phyloP scores from a whole-genome alignment of 768 basidiomycete species.

The Astraeus odoratus region DNA sequence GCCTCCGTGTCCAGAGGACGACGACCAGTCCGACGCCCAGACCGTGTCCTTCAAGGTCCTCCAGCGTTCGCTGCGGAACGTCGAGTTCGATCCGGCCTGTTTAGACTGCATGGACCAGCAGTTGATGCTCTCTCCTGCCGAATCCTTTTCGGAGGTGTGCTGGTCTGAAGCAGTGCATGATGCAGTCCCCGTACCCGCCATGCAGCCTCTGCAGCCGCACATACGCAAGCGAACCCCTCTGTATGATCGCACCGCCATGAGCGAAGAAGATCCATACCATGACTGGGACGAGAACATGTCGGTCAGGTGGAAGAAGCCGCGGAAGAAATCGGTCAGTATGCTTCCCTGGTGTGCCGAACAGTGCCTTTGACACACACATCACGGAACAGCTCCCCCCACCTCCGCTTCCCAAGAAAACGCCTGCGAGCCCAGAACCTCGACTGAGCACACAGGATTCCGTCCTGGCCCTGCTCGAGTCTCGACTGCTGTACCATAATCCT shows the following conservation, averaged over 20 bases:
- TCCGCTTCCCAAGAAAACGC: constrained; percentile 20
- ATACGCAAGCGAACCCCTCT: constrained; percentile 22
- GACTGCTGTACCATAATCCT: constrained; percentile 20
- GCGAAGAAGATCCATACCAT: constrained; percentile 28
- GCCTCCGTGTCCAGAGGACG: constrained; percentile 25
- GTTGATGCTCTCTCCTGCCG: constrained; percentile 33
- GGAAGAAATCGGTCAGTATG: constrained; percentile 18
- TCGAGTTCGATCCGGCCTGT: constrained; percentile 35
- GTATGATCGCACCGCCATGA: constrained; percentile 29
- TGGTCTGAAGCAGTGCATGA: constrained; percentile 36
- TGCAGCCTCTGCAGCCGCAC: constrained; percentile 27
- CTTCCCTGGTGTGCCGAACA: background rate
- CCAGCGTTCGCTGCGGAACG: constrained; percentile 28
- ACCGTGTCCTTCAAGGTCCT: constrained; percentile 27
- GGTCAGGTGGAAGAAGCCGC: constrained; percentile 9
- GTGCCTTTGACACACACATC: constrained; percentile 3
- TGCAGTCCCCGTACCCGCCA: constrained; percentile 17
- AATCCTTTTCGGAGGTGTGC: constrained; percentile 38
- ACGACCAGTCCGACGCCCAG: constrained; percentile 17
- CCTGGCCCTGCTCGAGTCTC: constrained; percentile 26
- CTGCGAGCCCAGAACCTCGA: constrained; percentile 8
- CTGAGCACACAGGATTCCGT: constrained; percentile 25
- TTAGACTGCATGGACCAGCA: constrained; percentile 37
- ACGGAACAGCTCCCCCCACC: constrained; percentile 17
- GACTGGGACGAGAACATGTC: constrained; percentile 32